Base-by-base conservation (phyloP, 1,139 yeast species). In the Arxiozyma slooffiae region DNA sequence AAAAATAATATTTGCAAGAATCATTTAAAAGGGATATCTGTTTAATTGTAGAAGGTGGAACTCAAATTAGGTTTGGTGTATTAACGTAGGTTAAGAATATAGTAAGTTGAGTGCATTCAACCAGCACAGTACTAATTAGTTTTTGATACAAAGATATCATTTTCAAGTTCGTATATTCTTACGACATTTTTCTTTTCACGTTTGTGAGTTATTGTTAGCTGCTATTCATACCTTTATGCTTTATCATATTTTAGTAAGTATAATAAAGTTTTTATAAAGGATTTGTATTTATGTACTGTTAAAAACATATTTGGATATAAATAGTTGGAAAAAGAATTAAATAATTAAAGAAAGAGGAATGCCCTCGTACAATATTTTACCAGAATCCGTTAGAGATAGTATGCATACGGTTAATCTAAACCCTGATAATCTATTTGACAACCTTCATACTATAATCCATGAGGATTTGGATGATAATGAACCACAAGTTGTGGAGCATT, bases 401-500 rank as follows among this genome's bases (percentile, higher is more conserved):
- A 49, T 61, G 17, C 53, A 56, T 41, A 49, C 54, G 18, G 54
- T 60, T 41, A 53, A 57, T 38, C 9, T 37, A 16, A 38, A 42
- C 44, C 58, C 64, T 2, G 52, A 59, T 44, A 60, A 59, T 20
- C 37, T 61, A 20, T 58, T 62, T 38, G 63, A 60, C 16, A 63
- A 62, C 47, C 53, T 63, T 49, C 63, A 61, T 44, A 58, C 64
- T 3, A 55, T 59, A 22, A 52, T 65, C 7, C 62, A 61, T 46
- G 67, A 62, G 41, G 60, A 57, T 39, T 43, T 50, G 6, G 55
- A 57, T 30, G 55, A 50, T 30, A 78, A 78, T 53, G 78, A 75
- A 50, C 72, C 69, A 7, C 85, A 81, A 56, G 76, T 75, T 17
- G 79, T 81, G 16, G 88, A 82, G 57, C 85, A 81, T 60, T 82